Evolutionary conservation across 225 moss, liverwort and hornwort species (phyloP), one percentile per base, ranked within the genome.

Genomic region (Neckera pumila): DNA sequence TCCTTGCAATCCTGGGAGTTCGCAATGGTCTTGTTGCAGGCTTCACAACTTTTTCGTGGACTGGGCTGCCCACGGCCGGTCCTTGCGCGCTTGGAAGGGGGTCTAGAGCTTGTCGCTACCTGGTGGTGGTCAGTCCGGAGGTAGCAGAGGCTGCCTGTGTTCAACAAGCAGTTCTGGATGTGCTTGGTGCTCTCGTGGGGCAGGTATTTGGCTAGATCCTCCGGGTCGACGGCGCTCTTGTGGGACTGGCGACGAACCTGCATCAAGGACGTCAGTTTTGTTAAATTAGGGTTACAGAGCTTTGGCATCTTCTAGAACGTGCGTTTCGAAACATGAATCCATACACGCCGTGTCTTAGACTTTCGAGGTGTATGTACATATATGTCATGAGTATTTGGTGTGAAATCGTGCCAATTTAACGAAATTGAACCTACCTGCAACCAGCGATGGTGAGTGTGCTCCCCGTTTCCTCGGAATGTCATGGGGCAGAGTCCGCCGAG

Each of bases 361-460:
- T 78, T 4, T 16, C 17, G 11, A 38, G 17, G 26, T 38, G 26
- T 5, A 14, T 9, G 15, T 25, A 25, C 2, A 9, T 36, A 3
- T 8, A 53, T 54, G 34, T 34, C 2, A 51, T 4, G 47, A 12
- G 5, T 3, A 5, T 5, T 53, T 4, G 12, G 0, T 6, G 3
- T 6, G 51, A n/a, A 56, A 10, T 16, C 6, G 8, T 53, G 14
- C 51, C 2, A n/a, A 17, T 7, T 57, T 12, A 14, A 17, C 17
- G 26, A 36, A 34, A 38, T 16, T 5, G 56, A 15, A 10, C 56
- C 5, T 64, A 87, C 80, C n/a, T 87, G 87, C 34, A 81, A 49
- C 49, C 60, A 87, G 9, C 19, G 72, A 12, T 87, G 87, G 10
- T 3, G 0, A 4, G 21, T 1, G 59, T 87, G 87, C 1, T 15